Conservation (phyloP, 2,329 filamentous ascomycete genomes). For the Emergomyces africanus region DNA sequence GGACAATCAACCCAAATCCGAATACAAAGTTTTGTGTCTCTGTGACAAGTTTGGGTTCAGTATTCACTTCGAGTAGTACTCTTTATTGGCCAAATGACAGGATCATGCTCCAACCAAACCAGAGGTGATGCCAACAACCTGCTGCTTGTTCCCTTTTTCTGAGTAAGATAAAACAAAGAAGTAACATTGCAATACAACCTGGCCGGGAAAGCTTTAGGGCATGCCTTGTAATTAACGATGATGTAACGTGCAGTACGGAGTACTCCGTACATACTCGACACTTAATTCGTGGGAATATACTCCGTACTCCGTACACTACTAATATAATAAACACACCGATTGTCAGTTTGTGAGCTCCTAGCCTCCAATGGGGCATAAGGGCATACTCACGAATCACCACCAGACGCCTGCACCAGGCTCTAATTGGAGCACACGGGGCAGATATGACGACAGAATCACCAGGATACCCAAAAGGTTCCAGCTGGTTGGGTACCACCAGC, state of each 20-base stretch:
- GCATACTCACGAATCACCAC: not conserved
- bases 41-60: not conserved
- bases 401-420: not conserved
- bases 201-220: not conserved
- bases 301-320: too few species aligned
- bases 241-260: not conserved
- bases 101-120: not conserved
- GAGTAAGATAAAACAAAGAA: not conserved
- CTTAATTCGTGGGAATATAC: not conserved
- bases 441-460: not conserved
- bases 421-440: not conserved
- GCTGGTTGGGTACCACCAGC: conserved; percentile 2
- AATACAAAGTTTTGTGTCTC: not conserved
- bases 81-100: not conserved
- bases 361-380: not conserved
- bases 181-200: not conserved
- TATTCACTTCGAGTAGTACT: not conserved
- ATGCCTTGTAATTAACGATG: not conserved
- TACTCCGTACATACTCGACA: not conserved
- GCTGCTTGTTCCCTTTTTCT: not conserved
- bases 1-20: not conserved
- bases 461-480: conserved; percentile 3
- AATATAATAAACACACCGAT: too few species aligned
- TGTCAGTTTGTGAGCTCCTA: too few species aligned
- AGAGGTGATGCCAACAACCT: not conserved